Percentiles rank a stretch among this genome's conserved stretches.
phyloP scores from a whole-genome alignment of 1,284 basidiomycete genomes.

The Cryptococcus maquisensis region DNA sequence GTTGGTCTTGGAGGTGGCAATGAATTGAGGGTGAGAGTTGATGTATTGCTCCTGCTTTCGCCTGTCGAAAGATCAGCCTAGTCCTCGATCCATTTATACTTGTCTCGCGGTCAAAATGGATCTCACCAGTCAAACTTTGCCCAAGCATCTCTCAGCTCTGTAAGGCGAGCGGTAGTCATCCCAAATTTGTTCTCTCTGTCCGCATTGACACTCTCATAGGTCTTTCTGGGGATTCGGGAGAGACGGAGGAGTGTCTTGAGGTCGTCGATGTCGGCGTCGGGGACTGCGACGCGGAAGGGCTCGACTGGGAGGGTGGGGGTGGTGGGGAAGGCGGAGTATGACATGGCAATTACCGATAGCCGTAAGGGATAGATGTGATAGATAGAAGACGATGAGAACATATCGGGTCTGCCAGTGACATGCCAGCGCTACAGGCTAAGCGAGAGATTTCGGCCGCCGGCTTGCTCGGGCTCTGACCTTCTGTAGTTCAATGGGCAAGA shows the following conservation, averaged over 20 bases:
- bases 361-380: too few relatives aligned
- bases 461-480: too few relatives aligned
- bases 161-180: constrained; percentile 17
- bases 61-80: constrained; percentile 16
- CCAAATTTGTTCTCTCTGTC: constrained; percentile 15
- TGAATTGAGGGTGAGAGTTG: constrained; percentile 27
- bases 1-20: constrained; percentile 24
- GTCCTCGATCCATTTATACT: too few relatives aligned
- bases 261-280: constrained; percentile 30
- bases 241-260: constrained; percentile 27
- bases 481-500: too few relatives aligned
- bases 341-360: too few relatives aligned
- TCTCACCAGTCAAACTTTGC: constrained; percentile 22
- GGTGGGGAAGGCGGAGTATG: constrained; percentile 15
- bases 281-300: constrained; percentile 26
- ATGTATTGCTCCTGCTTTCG: constrained; percentile 25
- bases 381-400: too few relatives aligned
- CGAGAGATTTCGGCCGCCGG: too few relatives aligned
- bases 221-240: constrained; percentile 20
- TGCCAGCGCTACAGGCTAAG: too few relatives aligned
- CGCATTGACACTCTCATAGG: constrained; percentile 33
- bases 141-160: constrained; percentile 20
- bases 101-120: too few relatives aligned
- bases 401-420: too few relatives aligned
- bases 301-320: constrained; percentile 26